phyloP scores from a whole-genome alignment of 495 filamentous ascomycete species.

The Penicillium paxilli region DNA sequence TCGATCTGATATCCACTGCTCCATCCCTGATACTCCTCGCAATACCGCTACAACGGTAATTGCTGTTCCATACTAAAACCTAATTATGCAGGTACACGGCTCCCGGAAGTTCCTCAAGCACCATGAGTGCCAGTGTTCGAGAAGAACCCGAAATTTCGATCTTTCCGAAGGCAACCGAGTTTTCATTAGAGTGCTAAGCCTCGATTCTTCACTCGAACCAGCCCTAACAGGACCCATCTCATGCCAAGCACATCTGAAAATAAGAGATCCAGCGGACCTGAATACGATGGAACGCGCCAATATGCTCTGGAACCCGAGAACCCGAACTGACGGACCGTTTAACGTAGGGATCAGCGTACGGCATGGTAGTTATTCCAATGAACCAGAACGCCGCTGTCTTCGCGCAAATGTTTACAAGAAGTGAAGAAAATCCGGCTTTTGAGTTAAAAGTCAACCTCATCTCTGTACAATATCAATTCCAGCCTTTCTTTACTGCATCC shows the following conservation, averaged over 20 bases:
- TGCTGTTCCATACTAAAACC: too few relatives aligned
- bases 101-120: too few relatives aligned
- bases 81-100: too few relatives aligned
- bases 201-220: neutral
- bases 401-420: neutral
- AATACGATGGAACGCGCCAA: neutral
- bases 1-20: too few relatives aligned
- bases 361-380: too few relatives aligned
- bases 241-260: neutral
- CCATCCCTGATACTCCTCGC: too few relatives aligned
- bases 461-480: neutral
- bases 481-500: neutral
- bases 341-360: neutral
- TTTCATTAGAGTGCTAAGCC: neutral
- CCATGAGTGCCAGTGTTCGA: too few relatives aligned
- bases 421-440: neutral
- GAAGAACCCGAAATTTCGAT: too few relatives aligned
- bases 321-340: neutral
- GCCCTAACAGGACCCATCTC: neutral
- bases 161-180: neutral
- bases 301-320: neutral
- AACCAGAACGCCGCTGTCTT: too few relatives aligned
- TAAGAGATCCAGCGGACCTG: neutral
- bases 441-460: neutral
- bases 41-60: too few relatives aligned